phyloP scores from a whole-genome alignment of 805 yeast species.

The Starmerella geochares region DNA sequence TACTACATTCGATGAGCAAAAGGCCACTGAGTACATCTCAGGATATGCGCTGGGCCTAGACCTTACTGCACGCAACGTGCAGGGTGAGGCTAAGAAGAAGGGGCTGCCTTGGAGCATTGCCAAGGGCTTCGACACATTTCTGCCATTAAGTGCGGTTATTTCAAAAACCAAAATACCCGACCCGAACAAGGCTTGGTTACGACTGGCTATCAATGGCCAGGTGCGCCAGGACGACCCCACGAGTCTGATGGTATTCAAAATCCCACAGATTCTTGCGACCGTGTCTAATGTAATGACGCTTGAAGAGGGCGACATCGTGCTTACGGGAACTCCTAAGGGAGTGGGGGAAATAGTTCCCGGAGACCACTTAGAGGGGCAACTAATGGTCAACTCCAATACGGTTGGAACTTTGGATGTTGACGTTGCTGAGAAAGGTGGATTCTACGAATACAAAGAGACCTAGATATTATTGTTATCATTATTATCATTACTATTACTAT shows the following conservation, averaged over 20 bases:
- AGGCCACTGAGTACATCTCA: conserved; percentile 66
- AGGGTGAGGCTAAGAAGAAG: conserved; percentile 83
- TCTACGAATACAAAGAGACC: conserved; percentile 44
- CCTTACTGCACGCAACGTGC: conserved; percentile 92
- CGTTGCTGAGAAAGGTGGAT: conserved; percentile 42
- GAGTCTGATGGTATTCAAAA: conserved; percentile 74
- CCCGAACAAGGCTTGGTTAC: conserved; percentile 59
- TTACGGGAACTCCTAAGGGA: conserved; percentile 97
- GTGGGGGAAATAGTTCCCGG: conserved; percentile 81
- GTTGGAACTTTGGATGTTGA: conserved; percentile 43
- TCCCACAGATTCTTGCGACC: conserved; percentile 66
- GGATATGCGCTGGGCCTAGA: conserved; percentile 89
- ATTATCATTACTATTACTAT: too few species aligned
- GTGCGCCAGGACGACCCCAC: conserved; percentile 63
- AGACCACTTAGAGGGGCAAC: conserved; percentile 57
- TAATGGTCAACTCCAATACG: conserved; percentile 46
- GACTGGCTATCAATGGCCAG: conserved; percentile 60
- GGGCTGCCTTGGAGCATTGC: conserved; percentile 97
- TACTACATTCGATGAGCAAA: conserved; percentile 44
- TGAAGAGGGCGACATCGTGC: conserved; percentile 77
- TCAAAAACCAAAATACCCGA: conserved; percentile 56
- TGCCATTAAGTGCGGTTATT: conserved; percentile 72
- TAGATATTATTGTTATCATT: too few species aligned
- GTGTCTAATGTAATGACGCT: conserved; percentile 87
- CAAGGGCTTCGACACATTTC: conserved; percentile 92